phyloP scores from a whole-genome alignment of 345 rosid species.

The Eucalyptus camaldulensis region DNA sequence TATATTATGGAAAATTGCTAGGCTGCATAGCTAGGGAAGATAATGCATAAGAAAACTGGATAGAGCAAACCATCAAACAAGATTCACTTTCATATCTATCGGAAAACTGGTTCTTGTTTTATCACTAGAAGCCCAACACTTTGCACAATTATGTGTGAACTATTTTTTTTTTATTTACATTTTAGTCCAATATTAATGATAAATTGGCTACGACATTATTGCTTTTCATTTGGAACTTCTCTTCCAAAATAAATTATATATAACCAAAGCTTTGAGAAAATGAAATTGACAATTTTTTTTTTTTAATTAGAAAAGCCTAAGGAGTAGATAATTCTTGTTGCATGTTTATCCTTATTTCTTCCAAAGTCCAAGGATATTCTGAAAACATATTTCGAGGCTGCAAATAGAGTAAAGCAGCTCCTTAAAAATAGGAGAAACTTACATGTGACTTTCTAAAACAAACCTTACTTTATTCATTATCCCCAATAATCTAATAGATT shows the following conservation, averaged over 20 bases:
- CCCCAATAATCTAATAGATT: background rate
- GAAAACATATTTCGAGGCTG: background rate
- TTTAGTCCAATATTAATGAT: background rate
- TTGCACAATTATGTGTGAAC: background rate
- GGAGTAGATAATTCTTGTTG: background rate
- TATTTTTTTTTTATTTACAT: background rate
- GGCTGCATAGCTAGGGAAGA: background rate
- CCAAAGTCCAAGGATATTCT: background rate
- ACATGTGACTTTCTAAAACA: background rate
- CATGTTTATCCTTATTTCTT: background rate
- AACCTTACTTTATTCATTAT: background rate
- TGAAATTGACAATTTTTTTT: background rate
- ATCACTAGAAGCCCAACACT: background rate
- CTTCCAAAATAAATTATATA: background rate
- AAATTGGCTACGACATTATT: background rate
- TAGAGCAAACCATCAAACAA: background rate
- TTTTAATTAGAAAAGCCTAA: background rate
- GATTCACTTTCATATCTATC: background rate
- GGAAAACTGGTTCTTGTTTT: background rate
- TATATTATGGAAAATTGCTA: background rate
- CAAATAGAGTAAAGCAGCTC: background rate
- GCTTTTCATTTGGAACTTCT: background rate
- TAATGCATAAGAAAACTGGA: background rate
- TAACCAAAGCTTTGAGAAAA: background rate
- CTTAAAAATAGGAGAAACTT: background rate